phyloP scores from a whole-genome alignment of 192 early-diverging fungal species.

The Paraglomus occultum region DNA sequence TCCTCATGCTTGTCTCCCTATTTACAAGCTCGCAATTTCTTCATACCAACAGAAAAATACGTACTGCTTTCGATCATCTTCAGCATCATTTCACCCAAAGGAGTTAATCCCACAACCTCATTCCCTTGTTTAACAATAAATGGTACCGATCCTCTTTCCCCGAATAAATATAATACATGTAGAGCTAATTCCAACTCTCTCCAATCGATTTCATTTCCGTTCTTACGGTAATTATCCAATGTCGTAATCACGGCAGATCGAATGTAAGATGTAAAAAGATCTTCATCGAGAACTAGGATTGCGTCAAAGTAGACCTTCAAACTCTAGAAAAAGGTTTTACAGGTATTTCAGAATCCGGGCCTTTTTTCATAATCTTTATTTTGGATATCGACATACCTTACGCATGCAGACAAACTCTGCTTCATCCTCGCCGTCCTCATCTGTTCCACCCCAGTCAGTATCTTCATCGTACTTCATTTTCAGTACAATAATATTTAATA shows the following conservation, averaged over 20 bases:
- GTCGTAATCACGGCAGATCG: conserved; percentile 60
- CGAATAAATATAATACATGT: conserved; percentile 71
- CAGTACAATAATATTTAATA: conserved; percentile 67
- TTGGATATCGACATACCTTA: conserved; percentile 44
- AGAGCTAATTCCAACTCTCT: conserved; percentile 73
- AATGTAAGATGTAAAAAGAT: conserved; percentile 57
- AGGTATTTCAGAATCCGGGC: conserved; percentile 13
- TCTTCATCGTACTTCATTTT: conserved; percentile 94
- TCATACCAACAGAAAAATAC: conserved; percentile 37
- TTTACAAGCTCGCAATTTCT: conserved; percentile 32
- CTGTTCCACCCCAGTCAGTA: conserved; percentile 68
- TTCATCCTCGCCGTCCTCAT: conserved; percentile 75
- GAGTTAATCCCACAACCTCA: conserved; percentile 37
- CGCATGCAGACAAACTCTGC: conserved; percentile 69
- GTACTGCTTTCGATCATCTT: conserved; percentile 64
- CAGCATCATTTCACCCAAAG: conserved; percentile 57
- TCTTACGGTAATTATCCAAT: conserved; percentile 55
- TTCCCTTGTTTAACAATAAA: conserved; percentile 41
- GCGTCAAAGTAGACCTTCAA: conserved; percentile 73
- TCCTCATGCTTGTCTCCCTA: conserved; percentile 30
- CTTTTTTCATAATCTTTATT: neutral
- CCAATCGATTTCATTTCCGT: conserved; percentile 60
- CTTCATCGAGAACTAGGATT: conserved; percentile 66
- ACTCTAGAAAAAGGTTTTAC: conserved; percentile 34
- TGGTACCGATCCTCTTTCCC: conserved; percentile 57